phyloP scores from a whole-genome alignment of 78 protist species.

The Dictyostelium firmibasis region DNA sequence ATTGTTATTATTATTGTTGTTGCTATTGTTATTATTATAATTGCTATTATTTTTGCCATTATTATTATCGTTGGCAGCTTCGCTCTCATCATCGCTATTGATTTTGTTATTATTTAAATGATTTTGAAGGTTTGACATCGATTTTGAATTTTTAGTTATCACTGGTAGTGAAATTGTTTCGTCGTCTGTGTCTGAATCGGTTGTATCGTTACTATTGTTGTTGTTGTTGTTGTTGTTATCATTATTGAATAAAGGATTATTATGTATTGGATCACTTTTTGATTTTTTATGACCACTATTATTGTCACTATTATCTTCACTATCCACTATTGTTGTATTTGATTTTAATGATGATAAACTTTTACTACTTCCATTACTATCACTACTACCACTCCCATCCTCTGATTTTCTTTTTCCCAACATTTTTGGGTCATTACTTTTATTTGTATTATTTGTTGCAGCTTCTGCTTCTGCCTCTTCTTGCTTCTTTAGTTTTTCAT shows the following conservation, averaged over 20 bases:
- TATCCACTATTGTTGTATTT: not conserved
- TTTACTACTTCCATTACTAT: not conserved
- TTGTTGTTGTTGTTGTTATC: not conserved
- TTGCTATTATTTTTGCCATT: not conserved
- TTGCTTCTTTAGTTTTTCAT: not conserved
- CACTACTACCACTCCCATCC: not conserved
- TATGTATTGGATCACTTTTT: not conserved
- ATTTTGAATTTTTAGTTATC: conserved; percentile 2
- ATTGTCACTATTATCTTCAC: not conserved
- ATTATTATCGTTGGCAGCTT: not conserved
- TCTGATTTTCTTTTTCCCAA: conserved; percentile 75
- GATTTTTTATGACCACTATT: not conserved
- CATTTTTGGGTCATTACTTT: not conserved
- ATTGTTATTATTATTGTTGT: not conserved
- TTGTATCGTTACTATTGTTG: not conserved
- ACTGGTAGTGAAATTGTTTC: conserved; percentile 5
- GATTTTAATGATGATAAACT: not conserved
- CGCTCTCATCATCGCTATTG: not conserved
- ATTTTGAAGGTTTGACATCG: conserved; percentile 24
- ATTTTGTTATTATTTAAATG: not conserved
- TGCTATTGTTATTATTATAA: not conserved
- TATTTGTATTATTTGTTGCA: not conserved
- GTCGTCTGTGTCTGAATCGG: conserved; percentile 42
- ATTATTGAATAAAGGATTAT: not conserved
- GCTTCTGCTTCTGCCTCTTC: not conserved